Evolutionary conservation across 257 asterid genomes (phyloP).

Genomic region (Primulina huaijiensis): DNA sequence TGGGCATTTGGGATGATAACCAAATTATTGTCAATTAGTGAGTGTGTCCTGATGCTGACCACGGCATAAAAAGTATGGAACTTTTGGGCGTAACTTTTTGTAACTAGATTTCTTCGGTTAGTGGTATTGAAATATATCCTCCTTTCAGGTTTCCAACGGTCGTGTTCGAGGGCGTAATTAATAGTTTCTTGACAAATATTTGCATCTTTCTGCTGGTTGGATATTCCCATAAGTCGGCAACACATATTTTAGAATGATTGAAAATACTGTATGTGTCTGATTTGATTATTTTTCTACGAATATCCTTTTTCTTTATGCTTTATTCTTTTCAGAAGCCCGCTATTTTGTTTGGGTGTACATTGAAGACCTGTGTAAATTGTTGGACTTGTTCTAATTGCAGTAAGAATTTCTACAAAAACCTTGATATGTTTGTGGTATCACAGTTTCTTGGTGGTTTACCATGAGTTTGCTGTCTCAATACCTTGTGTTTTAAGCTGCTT

Average conservation of each 20-base stretch:
- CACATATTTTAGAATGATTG: background rate
- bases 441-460: background rate
- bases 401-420: background rate
- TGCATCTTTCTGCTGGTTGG: background rate
- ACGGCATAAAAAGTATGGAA: too few species aligned
- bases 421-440: too few species aligned
- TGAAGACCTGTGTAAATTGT: background rate
- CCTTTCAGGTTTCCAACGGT: background rate
- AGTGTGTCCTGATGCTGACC: background rate
- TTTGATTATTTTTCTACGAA: background rate
- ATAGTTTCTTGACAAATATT: background rate
- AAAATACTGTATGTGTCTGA: background rate
- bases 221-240: background rate
- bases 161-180: background rate
- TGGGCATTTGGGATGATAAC: background rate
- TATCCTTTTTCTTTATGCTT: background rate
- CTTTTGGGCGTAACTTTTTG: too few species aligned
- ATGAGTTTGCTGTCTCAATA: background rate
- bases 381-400: background rate
- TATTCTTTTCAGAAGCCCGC: background rate
- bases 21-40: background rate
- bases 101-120: too few species aligned
- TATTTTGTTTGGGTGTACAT: background rate
- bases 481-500: background rate
- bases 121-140: background rate